phyloP scores from a whole-genome alignment of 495 filamentous ascomycete genomes.

The Aspergillus coremiiformis region DNA sequence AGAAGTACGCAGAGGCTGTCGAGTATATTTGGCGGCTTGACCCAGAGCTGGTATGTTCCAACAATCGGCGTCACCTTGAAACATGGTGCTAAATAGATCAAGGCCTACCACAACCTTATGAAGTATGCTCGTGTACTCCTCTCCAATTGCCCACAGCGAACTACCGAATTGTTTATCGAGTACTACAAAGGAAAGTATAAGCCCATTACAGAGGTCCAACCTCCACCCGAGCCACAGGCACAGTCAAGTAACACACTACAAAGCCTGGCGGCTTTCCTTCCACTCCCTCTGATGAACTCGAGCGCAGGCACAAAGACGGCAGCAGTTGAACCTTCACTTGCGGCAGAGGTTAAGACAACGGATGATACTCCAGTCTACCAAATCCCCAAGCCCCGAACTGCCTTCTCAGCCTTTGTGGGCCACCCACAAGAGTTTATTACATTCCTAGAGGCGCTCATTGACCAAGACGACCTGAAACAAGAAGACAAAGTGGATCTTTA shows the following conservation, averaged over 20 bases:
- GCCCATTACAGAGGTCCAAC: conserved; percentile 59
- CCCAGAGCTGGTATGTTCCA: conserved; percentile 59
- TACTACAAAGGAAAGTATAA: conserved; percentile 85
- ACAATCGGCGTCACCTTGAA: neutral
- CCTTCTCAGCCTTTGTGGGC: conserved; percentile 95
- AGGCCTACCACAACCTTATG: conserved; percentile 88
- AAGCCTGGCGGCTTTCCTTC: conserved; percentile 74
- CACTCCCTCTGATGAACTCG: conserved; percentile 75
- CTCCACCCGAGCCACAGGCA: conserved; percentile 42
- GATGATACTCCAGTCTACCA: conserved; percentile 28
- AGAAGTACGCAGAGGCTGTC: conserved; percentile 77
- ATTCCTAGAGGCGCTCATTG: conserved; percentile 80
- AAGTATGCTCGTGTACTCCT: conserved; percentile 89
- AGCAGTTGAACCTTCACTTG: conserved; percentile 20
- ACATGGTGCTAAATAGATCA: conserved; percentile 12
- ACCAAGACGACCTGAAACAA: conserved; percentile 56
- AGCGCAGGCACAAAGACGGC: conserved; percentile 39
- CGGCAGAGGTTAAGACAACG: conserved; percentile 20
- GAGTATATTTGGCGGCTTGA: conserved; percentile 86
- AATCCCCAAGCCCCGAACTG: conserved; percentile 73
- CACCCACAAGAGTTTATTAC: conserved; percentile 82
- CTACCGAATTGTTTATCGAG: conserved; percentile 80
- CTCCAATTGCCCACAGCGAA: conserved; percentile 69
- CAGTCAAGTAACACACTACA: conserved; percentile 66
- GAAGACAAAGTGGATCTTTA: conserved; percentile 78